Evolutionary conservation across 2,329 filamentous ascomycete species (phyloP).

Genomic region (Claviceps africana): DNA sequence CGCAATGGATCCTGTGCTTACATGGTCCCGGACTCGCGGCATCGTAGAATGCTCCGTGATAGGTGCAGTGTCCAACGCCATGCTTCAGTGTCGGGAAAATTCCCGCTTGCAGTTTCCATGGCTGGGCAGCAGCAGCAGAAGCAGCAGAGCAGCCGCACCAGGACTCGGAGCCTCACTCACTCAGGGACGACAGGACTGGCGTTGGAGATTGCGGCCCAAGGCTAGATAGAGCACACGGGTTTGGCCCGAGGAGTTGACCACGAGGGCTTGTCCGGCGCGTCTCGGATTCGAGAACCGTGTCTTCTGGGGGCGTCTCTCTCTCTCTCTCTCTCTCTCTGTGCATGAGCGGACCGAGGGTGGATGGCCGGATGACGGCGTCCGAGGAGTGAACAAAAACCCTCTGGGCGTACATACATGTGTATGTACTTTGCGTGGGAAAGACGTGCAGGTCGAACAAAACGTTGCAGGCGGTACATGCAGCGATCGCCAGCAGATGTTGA

Average conservation of each 20-base stretch:
- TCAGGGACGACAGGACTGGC: neutral
- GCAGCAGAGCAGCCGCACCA: neutral
- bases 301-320: slow-evolving; percentile 1
- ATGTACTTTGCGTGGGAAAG: too few species aligned
- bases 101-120: neutral
- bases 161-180: neutral
- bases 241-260: neutral
- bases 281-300: neutral
- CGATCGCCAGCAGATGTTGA: neutral
- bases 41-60: neutral
- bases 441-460: slow-evolving; percentile 1
- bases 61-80: neutral
- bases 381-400: too few species aligned
- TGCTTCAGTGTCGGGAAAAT: neutral
- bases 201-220: slow-evolving; percentile 3
- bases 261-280: slow-evolving; percentile 2
- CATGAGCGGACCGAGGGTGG: neutral
- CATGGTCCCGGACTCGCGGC: neutral
- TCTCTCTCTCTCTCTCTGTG: too few species aligned
- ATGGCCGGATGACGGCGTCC: too few species aligned
- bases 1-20: too few species aligned
- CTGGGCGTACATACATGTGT: too few species aligned
- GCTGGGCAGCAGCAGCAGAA: neutral
- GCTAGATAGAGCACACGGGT: neutral
- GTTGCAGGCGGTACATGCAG: neutral